A percentile compares a stretch with the other conserved stretches of the same genome.
Conservation (phyloP, 495 filamentous ascomycete genomes). For the Penicillium simplicissimum region DNA sequence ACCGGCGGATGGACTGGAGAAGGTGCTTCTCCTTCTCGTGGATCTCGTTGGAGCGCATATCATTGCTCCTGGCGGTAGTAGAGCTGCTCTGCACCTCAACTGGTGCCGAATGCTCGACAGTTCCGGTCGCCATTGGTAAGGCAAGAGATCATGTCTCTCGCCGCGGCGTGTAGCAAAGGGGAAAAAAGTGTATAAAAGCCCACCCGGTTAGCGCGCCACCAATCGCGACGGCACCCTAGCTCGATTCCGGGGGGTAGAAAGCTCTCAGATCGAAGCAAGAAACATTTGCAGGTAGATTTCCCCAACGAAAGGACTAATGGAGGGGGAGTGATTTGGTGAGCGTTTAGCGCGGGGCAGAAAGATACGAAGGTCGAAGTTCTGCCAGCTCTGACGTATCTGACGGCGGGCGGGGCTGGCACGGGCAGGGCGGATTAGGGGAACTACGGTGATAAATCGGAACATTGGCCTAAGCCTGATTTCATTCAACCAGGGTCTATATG, state of each 20-base stretch:
- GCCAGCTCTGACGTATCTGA: slow-evolving; percentile 15
- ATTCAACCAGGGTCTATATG: slow-evolving; percentile 27
- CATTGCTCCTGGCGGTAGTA: slow-evolving; percentile 26
- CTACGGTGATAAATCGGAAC: slow-evolving; percentile 33
- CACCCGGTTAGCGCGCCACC: slow-evolving; percentile 31
- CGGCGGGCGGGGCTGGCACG: slow-evolving; percentile 14
- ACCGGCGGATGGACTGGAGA: slow-evolving; percentile 46
- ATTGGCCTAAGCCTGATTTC: slow-evolving; percentile 20
- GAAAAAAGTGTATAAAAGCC: slow-evolving; percentile 26
- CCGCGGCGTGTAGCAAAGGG: slow-evolving; percentile 16
- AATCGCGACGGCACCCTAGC: slow-evolving; percentile 25
- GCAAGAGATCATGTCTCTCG: slow-evolving; percentile 38
- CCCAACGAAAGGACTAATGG: slow-evolving; percentile 3
- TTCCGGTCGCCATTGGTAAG: slow-evolving; percentile 48
- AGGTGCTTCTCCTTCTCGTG: slow-evolving; percentile 54
- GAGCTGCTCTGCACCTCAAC: slow-evolving; percentile 37
- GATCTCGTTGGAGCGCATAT: slow-evolving; percentile 38
- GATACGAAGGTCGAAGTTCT: slow-evolving; percentile 22
- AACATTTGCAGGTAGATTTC: slow-evolving; percentile 16
- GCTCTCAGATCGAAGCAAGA: slow-evolving; percentile 18
- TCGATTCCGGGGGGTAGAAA: slow-evolving; percentile 7
- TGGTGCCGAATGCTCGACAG: slow-evolving; percentile 42
- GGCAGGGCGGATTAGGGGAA: slow-evolving; percentile 24
- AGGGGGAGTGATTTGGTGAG: not conserved
- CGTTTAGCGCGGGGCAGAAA: slow-evolving; percentile 22